Base-by-base conservation (phyloP, 2,329 filamentous ascomycete species). In the Aspergillus fijiensis region DNA sequence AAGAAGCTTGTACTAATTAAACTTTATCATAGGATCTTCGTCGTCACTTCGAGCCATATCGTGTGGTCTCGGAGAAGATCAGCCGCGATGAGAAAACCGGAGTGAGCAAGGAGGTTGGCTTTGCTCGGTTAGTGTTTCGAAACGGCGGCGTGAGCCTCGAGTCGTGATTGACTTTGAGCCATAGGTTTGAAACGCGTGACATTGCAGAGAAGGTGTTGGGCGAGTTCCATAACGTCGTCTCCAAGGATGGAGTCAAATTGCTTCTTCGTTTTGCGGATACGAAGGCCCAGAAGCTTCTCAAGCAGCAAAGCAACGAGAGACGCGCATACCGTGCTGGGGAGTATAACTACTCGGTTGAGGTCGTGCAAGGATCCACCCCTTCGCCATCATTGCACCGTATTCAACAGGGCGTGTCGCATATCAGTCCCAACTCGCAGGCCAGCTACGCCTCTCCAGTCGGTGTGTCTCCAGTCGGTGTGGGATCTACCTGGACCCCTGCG, bases 251-350 rank as follows among this genome's bases (percentile, higher is more conserved):
- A 29, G 86, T 95, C 65, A 88, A 93, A 64, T 86, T 95, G 78
- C 93, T 97, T 78, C 92, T 99, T 68, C 93, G 95, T 66, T 99
- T 96, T 75, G 94, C 96, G 64, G 95, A 99, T 73, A 99, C 95
- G 42, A 91, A 95, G 58, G 90, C 94, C 63, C 95, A 99, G 78
- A 99, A 99, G 82, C 87, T 95, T 73, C 84, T 99, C 68, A 99
- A 99, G 84, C 90, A 95, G 65, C 90, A 97, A 74, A 98, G 94
- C 48, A 92, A 95, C 33, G 92, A 96, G 74, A 91, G 93, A 60
- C 92, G 95, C 62, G 92, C 96, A 72, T 98, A 96, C 80, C 91
- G 95, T 61, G 95, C 94, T 60, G 95, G 95, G 60, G 95, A 98
- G 80, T 98, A 98, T 79, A 93, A 93, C 69, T 80, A 77, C 60